Evolutionary conservation across 768 basidiomycete species (phyloP).

Genomic region (Leucocoprinus birnbaumii): DNA sequence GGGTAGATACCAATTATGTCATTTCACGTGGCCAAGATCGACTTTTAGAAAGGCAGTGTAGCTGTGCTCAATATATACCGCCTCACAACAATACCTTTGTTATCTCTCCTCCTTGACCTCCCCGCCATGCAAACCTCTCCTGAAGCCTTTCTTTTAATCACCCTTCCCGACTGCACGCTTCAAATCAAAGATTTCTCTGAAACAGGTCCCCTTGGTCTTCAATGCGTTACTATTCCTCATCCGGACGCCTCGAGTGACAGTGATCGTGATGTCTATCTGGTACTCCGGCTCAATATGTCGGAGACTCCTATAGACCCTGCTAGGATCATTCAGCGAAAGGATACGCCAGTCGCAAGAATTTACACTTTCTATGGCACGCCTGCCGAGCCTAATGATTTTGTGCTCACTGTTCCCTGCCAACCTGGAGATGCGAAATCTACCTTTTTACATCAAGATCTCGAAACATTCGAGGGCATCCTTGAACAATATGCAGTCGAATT

Average conservation of each 20-base stretch:
- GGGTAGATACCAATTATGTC: constrained; percentile 9
- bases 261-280: constrained; percentile 63
- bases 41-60: constrained; percentile 7
- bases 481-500: constrained; percentile 57
- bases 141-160: constrained; percentile 56
- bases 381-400: constrained; percentile 32
- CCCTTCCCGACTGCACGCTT: constrained; percentile 46
- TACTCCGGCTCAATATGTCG: constrained; percentile 50
- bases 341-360: constrained; percentile 31
- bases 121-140: constrained; percentile 19
- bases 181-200: constrained; percentile 27
- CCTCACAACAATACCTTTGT: background rate
- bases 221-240: constrained; percentile 56
- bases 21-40: constrained; percentile 4
- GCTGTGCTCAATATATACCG: constrained; percentile 5
- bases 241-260: constrained; percentile 26
- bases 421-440: constrained; percentile 21
- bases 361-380: constrained; percentile 44
- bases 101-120: background rate
- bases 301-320: constrained; percentile 64
- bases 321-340: constrained; percentile 37
- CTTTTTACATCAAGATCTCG: constrained; percentile 49
- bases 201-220: constrained; percentile 48
- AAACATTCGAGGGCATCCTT: constrained; percentile 64
- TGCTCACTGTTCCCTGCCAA: constrained; percentile 31